Conservation (phyloP, 2,329 filamentous ascomycete species). For the Penicillium hesseltinei region DNA sequence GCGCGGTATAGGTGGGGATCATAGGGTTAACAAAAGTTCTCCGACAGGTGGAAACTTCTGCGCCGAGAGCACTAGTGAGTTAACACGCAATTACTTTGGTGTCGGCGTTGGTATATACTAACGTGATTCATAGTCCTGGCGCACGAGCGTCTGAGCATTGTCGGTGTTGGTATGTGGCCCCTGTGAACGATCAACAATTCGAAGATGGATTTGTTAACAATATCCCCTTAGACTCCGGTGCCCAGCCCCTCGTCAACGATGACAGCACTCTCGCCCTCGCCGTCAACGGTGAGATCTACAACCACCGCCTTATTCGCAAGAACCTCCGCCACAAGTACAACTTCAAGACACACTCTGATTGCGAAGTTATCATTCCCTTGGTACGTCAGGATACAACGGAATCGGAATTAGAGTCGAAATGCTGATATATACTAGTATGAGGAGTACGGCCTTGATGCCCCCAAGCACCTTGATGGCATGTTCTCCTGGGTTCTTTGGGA, state of each 20-base stretch:
- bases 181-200: constrained; percentile 5
- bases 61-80: constrained; percentile 84
- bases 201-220: constrained; percentile 14
- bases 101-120: constrained; percentile 19
- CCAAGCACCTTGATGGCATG: constrained; percentile 96
- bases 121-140: constrained; percentile 68
- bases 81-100: neutral
- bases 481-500: constrained; percentile 99
- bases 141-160: constrained; percentile 96
- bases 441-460: constrained; percentile 86
- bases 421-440: constrained; percentile 64
- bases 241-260: constrained; percentile 90
- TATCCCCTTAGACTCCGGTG: constrained; percentile 71
- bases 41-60: constrained; percentile 77
- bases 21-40: constrained; percentile 23
- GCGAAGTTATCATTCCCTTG: constrained; percentile 97
- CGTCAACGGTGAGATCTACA: constrained; percentile 99
- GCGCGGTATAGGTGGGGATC: constrained; percentile 5
- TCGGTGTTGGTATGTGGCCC: constrained; percentile 75
- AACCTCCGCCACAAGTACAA: constrained; percentile 77
- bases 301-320: constrained; percentile 94
- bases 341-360: constrained; percentile 99
- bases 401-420: neutral
- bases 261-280: constrained; percentile 85
- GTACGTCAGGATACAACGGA: constrained; percentile 52